Percentiles rank a stretch among this genome's conserved stretches.
These are phyloP conservation scores for Wallacemonas collosoma DNA, from an alignment of 208 protist species.

Conservation along the genomic window DNA sequence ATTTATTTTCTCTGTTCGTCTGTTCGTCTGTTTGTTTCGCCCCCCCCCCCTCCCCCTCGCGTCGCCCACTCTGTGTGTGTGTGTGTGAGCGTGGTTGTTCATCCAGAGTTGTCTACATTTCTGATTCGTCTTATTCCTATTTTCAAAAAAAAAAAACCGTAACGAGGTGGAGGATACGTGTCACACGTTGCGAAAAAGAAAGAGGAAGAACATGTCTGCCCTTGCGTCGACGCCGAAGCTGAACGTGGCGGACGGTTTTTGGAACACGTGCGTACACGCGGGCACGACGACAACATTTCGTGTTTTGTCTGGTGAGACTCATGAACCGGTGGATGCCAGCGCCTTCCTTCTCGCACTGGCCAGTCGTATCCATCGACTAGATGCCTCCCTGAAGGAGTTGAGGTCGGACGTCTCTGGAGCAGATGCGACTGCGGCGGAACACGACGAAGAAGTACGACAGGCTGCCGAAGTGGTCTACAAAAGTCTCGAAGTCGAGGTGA, in stretches of 20 bases:
- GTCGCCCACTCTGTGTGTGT: too few species aligned
- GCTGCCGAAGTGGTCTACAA: slow-evolving; percentile 47
- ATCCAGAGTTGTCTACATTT: too few species aligned
- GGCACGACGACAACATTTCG: slow-evolving; percentile 48
- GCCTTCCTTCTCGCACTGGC: slow-evolving; percentile 17
- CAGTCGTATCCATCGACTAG: background rate
- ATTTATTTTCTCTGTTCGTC: too few species aligned
- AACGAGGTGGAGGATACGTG: too few species aligned
- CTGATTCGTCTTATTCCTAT: too few species aligned
- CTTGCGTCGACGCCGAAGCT: slow-evolving; percentile 15
- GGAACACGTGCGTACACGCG: slow-evolving; percentile 34
- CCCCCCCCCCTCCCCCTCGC: too few species aligned
- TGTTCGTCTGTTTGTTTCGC: too few species aligned
- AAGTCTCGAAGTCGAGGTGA: slow-evolving; percentile 61
- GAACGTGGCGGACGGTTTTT: slow-evolving; percentile 27
- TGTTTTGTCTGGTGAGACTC: slow-evolving; percentile 27
- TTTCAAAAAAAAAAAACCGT: too few species aligned
- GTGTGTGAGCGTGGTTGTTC: too few species aligned
- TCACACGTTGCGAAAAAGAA: too few species aligned
- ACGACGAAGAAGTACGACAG: slow-evolving; percentile 16
- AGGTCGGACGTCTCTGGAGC: background rate
- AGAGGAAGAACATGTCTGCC: too few species aligned
- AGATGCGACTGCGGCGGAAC: background rate
- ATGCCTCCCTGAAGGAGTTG: slow-evolving; percentile 22
- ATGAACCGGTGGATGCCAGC: slow-evolving; percentile 26